Evolutionary conservation across 352 stramenopile genomes (phyloP), one percentile per base, ranked within the genome.

Genomic region (Phytophthora tubulina): DNA sequence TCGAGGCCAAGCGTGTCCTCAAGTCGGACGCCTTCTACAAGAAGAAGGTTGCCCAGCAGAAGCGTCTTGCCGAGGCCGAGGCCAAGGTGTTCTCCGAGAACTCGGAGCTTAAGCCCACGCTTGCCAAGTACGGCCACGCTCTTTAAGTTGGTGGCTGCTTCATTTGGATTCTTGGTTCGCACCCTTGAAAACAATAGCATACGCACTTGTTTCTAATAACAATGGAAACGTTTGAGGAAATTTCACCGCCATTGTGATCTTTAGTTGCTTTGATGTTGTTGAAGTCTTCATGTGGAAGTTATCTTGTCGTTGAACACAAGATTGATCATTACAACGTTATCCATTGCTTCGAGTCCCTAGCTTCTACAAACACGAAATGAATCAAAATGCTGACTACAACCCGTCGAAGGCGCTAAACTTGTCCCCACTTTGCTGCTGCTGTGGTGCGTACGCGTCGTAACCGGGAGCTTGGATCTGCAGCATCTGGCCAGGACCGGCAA

Each of bases 1-100:
- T 99, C 42, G 97, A 99, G 82, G 86, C 88, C 79, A 96, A 97
- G 89, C 89, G 92, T 81, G 87, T 96, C 69, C 75, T 97, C 94
- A 98, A 93, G 86, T 96, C 93, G 64, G 96, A 99, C 73, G 97
- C 96, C 72, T 99, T 96, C 88, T 99, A 99, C 92, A 96, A 98
- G 83, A 96, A 98, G 82, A 99, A 99, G 91, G 75, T 94, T 36
- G 88, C 88, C 45, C 86, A 96, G 82, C 72, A 80, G 72, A 99
- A 99, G 92, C 95, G 90, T 63, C 79, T 87, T 56, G 81, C 76
- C 68, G 88, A 94, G 59, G 85, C 96, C 48, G 93, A 92, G 70
- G 84, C 85, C 80, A 98, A 98, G 90, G 96, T 97, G 42, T 91
- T 85, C 65, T 59, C 82, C 72, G 87, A 94, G 64, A 89, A 96